A percentile compares a stretch with the other conserved stretches of the same genome.
Conservation (phyloP, 768 basidiomycete species). For the Leccinellum albellum region DNA sequence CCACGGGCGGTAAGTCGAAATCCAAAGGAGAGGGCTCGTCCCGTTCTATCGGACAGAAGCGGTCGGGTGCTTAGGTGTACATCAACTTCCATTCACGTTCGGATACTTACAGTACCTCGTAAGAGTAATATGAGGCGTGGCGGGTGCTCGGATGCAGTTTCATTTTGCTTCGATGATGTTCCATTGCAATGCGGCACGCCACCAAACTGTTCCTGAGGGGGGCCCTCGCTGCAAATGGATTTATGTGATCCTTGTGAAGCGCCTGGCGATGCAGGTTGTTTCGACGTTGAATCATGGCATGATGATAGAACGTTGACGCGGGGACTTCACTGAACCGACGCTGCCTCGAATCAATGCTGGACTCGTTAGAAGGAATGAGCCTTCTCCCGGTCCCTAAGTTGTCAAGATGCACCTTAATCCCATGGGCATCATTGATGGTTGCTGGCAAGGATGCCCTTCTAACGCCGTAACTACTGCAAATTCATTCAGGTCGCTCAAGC, state of each 20-base stretch:
- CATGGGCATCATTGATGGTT: neutral
- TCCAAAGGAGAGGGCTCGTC: conserved; percentile 15
- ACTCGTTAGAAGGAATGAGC: neutral
- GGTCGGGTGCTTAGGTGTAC: conserved; percentile 4
- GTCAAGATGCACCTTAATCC: neutral
- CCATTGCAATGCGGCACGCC: neutral
- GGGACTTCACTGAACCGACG: neutral
- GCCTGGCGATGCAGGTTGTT: neutral
- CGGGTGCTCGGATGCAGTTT: neutral
- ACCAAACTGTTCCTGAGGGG: neutral
- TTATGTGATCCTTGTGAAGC: neutral
- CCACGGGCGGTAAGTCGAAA: conserved; percentile 14
- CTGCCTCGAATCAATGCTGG: neutral
- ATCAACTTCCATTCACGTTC: neutral
- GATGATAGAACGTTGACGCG: neutral
- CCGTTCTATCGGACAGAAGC: conserved; percentile 22
- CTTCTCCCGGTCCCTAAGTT: neutral
- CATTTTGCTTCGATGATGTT: neutral
- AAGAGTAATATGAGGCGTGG: neutral
- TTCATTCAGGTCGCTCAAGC: neutral
- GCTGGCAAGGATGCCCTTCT: neutral
- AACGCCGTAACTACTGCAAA: neutral
- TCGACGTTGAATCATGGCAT: neutral
- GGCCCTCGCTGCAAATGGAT: neutral
- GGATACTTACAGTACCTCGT: neutral